A percentile compares a stretch with the other conserved stretches of the same genome.
phyloP scores from a whole-genome alignment of 305 asterid species.

The Fraxinus baroniana region DNA sequence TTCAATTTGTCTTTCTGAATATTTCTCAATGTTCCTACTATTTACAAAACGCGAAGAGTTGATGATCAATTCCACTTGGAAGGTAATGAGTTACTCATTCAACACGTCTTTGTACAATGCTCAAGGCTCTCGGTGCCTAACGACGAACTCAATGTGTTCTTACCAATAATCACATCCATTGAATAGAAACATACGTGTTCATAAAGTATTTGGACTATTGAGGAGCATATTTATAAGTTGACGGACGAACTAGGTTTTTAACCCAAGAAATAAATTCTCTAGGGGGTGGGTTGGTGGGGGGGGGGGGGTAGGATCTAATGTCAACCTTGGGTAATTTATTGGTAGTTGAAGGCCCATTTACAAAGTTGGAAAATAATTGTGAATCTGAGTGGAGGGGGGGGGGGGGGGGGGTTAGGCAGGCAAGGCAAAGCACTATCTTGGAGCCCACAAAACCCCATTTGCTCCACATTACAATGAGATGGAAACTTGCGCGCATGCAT shows the following conservation, averaged over 20 bases:
- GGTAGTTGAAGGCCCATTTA: too few species aligned
- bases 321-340: too few species aligned
- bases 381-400: too few species aligned
- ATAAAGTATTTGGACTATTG: background rate
- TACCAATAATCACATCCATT: too few species aligned
- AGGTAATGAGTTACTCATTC: too few species aligned
- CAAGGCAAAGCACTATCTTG: background rate
- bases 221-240: background rate
- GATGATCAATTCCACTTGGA: background rate
- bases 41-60: background rate
- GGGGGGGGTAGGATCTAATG: too few species aligned
- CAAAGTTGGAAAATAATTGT: too few species aligned
- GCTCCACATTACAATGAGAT: background rate
- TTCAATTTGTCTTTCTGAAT: too few species aligned
- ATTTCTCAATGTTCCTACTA: background rate
- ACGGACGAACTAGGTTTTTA: background rate
- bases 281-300: background rate
- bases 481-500: conserved; percentile 34
- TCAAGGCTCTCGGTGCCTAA: background rate
- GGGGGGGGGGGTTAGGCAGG: too few species aligned
- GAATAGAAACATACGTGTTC: background rate
- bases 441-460: conserved; percentile 17
- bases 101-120: background rate
- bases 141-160: background rate
- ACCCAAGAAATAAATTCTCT: background rate